phyloP scores from a whole-genome alignment of 805 yeast genomes.

The Spathaspora gorwiae region DNA sequence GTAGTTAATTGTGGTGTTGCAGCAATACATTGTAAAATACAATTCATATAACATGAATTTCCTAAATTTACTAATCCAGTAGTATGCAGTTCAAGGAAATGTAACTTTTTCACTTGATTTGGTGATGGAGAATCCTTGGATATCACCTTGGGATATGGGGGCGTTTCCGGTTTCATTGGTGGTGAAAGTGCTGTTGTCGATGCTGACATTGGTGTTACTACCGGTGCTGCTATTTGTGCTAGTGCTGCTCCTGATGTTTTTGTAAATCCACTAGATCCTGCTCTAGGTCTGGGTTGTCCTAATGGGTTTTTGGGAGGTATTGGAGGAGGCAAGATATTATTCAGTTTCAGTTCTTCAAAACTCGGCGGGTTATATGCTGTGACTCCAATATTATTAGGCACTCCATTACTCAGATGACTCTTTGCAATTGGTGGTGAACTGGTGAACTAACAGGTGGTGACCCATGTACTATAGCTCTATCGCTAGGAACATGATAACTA shows the following conservation, averaged over 20 bases:
- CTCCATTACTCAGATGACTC: no score
- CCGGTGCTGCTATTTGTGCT: neutral
- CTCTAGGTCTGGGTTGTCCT: neutral
- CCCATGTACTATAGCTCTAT: no score
- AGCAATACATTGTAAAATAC: constrained; percentile 78
- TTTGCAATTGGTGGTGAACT: no score
- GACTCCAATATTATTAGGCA: no score
- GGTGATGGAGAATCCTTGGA: neutral
- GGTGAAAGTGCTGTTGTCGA: neutral
- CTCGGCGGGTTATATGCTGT: no score
- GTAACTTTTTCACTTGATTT: constrained; percentile 1
- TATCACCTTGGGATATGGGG: neutral
- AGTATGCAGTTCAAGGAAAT: constrained; percentile 36
- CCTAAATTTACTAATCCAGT: constrained; percentile 81
- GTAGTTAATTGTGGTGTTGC: constrained; percentile 64
- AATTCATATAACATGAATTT: constrained; percentile 91
- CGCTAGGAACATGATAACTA: no score
- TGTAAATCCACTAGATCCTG: neutral
- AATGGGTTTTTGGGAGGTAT: neutral
- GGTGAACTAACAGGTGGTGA: no score
- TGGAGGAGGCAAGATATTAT: neutral
- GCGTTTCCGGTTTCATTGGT: neutral
- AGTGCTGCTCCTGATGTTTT: neutral
- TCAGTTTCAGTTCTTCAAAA: no score
- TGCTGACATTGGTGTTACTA: neutral